Evolutionary conservation across 371 early-diverging fungal species (phyloP).

Genomic region (Mortierella sp.): DNA sequence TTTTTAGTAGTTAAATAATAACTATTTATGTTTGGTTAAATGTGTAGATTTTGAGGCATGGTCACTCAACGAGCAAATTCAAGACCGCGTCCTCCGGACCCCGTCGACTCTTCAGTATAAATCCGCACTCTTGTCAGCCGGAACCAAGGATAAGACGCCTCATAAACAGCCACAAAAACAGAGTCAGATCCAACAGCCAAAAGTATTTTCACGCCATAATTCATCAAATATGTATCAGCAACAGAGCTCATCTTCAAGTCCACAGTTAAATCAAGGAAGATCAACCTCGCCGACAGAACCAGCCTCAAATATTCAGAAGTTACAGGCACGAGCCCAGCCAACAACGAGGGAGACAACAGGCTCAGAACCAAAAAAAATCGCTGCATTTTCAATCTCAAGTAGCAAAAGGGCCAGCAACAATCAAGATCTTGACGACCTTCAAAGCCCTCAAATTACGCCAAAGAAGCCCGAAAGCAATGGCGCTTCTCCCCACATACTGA

Average conservation of each 20-base stretch:
- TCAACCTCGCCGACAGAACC: not conserved
- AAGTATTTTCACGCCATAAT: slow-evolving; percentile 13
- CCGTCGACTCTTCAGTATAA: slow-evolving; percentile 23
- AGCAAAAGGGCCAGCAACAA: not conserved
- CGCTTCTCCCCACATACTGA: slow-evolving; percentile 15
- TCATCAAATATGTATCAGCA: not conserved
- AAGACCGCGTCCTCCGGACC: slow-evolving; percentile 31
- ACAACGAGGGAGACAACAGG: slow-evolving; percentile 1
- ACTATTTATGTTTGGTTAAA: not conserved
- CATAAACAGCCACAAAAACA: slow-evolving; percentile 4
- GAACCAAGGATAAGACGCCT: slow-evolving; percentile 1
- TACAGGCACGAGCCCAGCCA: slow-evolving; percentile 17
- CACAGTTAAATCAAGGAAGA: slow-evolving; percentile 1
- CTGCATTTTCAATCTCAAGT: not conserved
- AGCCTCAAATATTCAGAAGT: slow-evolving; percentile 7
- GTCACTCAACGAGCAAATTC: slow-evolving; percentile 42
- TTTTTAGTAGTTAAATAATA: no score
- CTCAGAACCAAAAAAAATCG: not conserved
- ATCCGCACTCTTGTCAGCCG: slow-evolving; percentile 23
- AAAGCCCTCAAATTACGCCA: not conserved
- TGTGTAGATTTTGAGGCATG: slow-evolving; percentile 46
- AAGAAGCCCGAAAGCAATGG: slow-evolving; percentile 4
- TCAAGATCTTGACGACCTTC: not conserved
- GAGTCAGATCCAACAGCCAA: slow-evolving; percentile 19
- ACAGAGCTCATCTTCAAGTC: not conserved